Conservation (phyloP, 768 basidiomycete genomes). For the Rhizopogon salebrosus region DNA sequence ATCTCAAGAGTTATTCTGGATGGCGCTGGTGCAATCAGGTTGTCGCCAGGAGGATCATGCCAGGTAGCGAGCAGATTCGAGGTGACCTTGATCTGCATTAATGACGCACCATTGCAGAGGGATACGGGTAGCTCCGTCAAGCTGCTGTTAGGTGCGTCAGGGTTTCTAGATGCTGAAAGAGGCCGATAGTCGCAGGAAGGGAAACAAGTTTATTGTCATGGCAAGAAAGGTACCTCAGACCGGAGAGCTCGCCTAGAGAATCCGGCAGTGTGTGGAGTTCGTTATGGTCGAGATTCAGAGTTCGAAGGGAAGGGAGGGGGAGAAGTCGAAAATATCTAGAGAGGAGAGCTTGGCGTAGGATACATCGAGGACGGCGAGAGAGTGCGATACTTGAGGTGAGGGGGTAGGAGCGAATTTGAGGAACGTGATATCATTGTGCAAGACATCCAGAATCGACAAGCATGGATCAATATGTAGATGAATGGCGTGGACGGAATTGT, state of each 20-base stretch:
- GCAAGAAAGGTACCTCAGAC: conserved; percentile 72
- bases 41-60: conserved; percentile 52
- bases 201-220: conserved; percentile 85
- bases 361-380: conserved; percentile 76
- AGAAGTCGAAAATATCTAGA: conserved; percentile 68
- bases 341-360: conserved; percentile 85
- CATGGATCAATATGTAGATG: conserved; percentile 71
- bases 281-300: conserved; percentile 81
- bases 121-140: conserved; percentile 67
- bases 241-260: conserved; percentile 67
- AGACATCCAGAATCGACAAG: conserved; percentile 61
- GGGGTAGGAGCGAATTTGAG: conserved; percentile 57
- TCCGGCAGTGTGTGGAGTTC: conserved; percentile 80
- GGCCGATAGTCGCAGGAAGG: conserved; percentile 74
- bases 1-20: conserved; percentile 21
- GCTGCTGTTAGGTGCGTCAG: conserved; percentile 93
- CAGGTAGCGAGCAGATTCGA: conserved; percentile 80
- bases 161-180: conserved; percentile 63
- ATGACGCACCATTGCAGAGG: conserved; percentile 79
- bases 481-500: conserved; percentile 78
- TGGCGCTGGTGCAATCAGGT: conserved; percentile 19
- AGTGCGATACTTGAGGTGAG: conserved; percentile 37
- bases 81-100: conserved; percentile 76
- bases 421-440: conserved; percentile 86
- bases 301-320: conserved; percentile 64